Percentiles rank a stretch among this genome's conserved stretches.
Conservation (phyloP, 352 stramenopile genomes). For the Globisporangium acanthophoron region DNA sequence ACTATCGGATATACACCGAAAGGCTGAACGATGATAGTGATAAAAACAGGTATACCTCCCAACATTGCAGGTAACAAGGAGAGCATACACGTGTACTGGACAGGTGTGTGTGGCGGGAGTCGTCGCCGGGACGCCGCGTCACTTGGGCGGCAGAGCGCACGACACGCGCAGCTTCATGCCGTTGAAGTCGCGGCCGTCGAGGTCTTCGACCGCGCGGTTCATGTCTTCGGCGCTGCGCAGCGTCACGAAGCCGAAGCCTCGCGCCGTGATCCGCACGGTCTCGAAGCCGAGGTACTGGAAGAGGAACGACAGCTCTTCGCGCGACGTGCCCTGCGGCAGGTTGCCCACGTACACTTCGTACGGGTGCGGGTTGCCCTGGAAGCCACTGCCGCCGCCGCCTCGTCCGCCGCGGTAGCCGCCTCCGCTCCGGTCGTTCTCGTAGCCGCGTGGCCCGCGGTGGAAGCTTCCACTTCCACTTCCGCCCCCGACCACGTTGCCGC, state of each 20-base stretch:
- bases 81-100: too few relatives aligned
- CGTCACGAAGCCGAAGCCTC: constrained; percentile 80
- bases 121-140: background rate
- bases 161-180: constrained; percentile 72
- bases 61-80: too few relatives aligned
- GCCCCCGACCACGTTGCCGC: constrained; percentile 15
- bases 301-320: constrained; percentile 72
- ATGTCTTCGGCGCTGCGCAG: constrained; percentile 72
- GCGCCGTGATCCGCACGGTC: constrained; percentile 78
- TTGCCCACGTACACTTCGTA: constrained; percentile 84
- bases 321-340: constrained; percentile 70
- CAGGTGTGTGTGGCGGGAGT: background rate
- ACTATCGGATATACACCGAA: too few relatives aligned
- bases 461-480: constrained; percentile 29
- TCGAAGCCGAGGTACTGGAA: constrained; percentile 81
- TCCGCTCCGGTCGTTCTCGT: constrained; percentile 8
- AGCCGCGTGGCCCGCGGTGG: background rate
- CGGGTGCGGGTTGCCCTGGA: constrained; percentile 50
- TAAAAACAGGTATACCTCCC: too few relatives aligned
- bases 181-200: constrained; percentile 77
- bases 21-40: too few relatives aligned
- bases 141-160: constrained; percentile 51
- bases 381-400: constrained; percentile 28
- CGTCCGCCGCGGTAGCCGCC: constrained; percentile 19
- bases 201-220: constrained; percentile 72